Evolutionary conservation across 176 grass and related monocot species (phyloP).

Genomic region (Lolium rigidum): DNA sequence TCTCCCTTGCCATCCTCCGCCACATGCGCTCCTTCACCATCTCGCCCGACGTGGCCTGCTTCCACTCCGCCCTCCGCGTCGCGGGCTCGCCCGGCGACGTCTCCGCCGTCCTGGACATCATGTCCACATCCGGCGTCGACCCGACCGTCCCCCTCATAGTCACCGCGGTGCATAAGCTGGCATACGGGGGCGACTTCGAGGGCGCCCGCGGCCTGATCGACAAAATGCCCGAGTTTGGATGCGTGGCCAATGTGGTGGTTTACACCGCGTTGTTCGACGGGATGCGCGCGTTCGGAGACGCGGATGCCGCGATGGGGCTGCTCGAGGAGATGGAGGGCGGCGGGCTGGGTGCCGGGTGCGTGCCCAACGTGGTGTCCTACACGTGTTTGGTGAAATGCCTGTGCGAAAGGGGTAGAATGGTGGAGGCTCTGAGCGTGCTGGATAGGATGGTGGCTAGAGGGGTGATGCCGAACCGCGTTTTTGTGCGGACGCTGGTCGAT

Average conservation of each 20-base stretch:
- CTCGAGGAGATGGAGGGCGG: conserved; percentile 66
- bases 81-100: conserved; percentile 34
- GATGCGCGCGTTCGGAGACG: conserved; percentile 51
- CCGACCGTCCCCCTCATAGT: conserved; percentile 64
- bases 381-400: conserved; percentile 94
- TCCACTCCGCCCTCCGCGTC: conserved; percentile 54
- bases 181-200: conserved; percentile 49
- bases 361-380: conserved; percentile 82
- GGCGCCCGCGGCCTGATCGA: conserved; percentile 55
- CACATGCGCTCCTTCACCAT: conserved; percentile 54
- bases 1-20: conserved; percentile 49
- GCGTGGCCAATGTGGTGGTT: conserved; percentile 62
- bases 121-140: conserved; percentile 43
- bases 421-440: conserved; percentile 59
- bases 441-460: conserved; percentile 70
- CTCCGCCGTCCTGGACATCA: conserved; percentile 59
- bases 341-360: conserved; percentile 34
- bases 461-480: conserved; percentile 64
- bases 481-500: conserved; percentile 57
- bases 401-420: conserved; percentile 47
- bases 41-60: conserved; percentile 55
- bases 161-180: conserved; percentile 62
- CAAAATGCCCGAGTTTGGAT: conserved; percentile 67
- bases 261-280: conserved; percentile 76
- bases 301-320: conserved; percentile 47